Percentiles rank a stretch among this genome's conserved stretches.
phyloP scores from a whole-genome alignment of 2,329 filamentous ascomycete genomes.

The Fusarium tuaranense region DNA sequence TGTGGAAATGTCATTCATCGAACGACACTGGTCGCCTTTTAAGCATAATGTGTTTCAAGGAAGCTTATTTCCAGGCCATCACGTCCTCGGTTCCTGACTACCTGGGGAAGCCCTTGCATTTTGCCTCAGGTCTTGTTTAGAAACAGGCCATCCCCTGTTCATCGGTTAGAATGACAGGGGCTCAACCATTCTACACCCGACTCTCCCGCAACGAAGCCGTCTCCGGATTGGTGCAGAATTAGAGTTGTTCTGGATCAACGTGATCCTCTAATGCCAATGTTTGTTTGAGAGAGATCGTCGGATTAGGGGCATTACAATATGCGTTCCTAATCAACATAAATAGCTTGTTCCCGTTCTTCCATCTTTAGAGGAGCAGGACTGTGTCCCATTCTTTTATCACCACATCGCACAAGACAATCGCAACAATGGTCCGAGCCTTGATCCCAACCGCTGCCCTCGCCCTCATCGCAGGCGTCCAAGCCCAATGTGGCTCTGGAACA shows the following conservation, averaged over 20 bases:
- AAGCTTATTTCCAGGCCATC: background rate
- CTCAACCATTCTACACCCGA: background rate
- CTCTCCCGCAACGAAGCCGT: background rate
- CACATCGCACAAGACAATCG: background rate
- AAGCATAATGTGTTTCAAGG: slow-evolving; percentile 2
- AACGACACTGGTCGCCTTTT: background rate
- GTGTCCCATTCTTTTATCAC: background rate
- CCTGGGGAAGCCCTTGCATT: background rate
- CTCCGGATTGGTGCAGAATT: slow-evolving; percentile 1
- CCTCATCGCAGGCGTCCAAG: slow-evolving; percentile 51
- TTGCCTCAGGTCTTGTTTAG: slow-evolving; percentile 5
- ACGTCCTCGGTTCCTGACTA: background rate
- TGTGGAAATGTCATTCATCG: background rate
- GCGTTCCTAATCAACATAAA: background rate
- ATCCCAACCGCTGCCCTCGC: slow-evolving; percentile 55
- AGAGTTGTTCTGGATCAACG: background rate
- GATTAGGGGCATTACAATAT: background rate
- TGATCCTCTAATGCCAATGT: background rate
- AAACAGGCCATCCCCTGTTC: background rate
- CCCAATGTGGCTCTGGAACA: slow-evolving; percentile 60
- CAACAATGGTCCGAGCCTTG: slow-evolving; percentile 49
- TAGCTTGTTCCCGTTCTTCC: background rate
- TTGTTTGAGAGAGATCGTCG: background rate
- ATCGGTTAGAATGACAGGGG: background rate
- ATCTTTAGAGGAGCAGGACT: background rate